Evolutionary conservation across 768 basidiomycete species (phyloP).

Genomic region (Trametes cinnabarina): DNA sequence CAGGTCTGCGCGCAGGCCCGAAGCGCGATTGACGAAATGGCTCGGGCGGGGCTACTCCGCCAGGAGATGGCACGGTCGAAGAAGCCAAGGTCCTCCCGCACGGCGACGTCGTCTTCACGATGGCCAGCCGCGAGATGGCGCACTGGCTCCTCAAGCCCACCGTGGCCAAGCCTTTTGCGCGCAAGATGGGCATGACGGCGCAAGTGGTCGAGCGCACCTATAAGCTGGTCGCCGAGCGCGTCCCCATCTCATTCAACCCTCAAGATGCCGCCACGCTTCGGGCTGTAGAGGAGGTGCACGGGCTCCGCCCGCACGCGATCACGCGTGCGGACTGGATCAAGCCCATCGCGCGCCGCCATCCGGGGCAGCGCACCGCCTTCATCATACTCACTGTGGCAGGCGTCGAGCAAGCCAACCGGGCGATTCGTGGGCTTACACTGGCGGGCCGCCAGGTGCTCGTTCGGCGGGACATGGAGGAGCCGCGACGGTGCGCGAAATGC

Average conservation of each 20-base stretch:
- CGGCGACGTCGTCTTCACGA: constrained; percentile 1
- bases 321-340: constrained; percentile 29
- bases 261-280: not conserved
- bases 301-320: not conserved
- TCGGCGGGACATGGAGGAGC: constrained; percentile 24
- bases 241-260: not conserved
- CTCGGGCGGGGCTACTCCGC: not conserved
- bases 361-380: constrained; percentile 26
- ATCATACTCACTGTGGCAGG: constrained; percentile 23
- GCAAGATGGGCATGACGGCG: not conserved
- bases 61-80: not conserved
- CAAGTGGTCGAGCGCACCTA: constrained; percentile 7
- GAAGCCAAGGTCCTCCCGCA: not conserved
- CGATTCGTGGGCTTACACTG: constrained; percentile 24
- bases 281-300: not conserved
- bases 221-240: constrained; percentile 1
- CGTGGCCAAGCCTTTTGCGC: not conserved
- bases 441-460: constrained; percentile 13
- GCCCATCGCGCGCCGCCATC: constrained; percentile 7
- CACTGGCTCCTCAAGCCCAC: constrained; percentile 1
- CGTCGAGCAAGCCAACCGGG: constrained; percentile 25
- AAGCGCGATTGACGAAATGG: not conserved
- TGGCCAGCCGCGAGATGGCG: not conserved
- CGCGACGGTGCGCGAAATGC: constrained; percentile 29
- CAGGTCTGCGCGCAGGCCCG: not conserved